Conservation (phyloP, 2,329 filamentous ascomycete genomes). For the Madurella fahalii region DNA sequence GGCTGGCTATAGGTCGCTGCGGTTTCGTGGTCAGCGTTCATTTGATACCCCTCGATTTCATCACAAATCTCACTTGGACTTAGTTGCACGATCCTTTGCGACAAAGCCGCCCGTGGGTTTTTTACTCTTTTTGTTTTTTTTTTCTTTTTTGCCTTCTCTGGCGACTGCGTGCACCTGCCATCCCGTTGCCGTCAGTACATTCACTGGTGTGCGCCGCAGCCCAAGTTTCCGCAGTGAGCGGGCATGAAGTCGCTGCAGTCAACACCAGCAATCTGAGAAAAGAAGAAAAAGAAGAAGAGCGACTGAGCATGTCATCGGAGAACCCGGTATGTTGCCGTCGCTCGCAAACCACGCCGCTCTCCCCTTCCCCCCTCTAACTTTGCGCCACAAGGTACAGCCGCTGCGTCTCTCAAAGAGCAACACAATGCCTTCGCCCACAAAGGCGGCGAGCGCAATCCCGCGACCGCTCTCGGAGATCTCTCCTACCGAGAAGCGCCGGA, state of each 20-base stretch:
- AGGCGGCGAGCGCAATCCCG: constrained; percentile 57
- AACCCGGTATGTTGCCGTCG: constrained; percentile 21
- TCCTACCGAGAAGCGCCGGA: constrained; percentile 78
- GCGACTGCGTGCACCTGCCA: background rate
- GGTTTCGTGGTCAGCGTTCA: background rate
- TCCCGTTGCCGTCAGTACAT: constrained; percentile 2
- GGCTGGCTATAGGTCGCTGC: background rate
- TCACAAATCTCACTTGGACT: background rate
- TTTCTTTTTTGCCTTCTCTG: background rate
- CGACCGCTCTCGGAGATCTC: constrained; percentile 86
- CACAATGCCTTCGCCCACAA: constrained; percentile 57
- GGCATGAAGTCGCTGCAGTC: background rate
- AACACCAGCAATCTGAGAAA: background rate
- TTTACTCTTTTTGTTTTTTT: no score
- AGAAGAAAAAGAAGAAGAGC: background rate
- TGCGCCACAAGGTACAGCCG: constrained; percentile 61
- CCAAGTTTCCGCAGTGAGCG: background rate
- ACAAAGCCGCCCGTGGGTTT: background rate
- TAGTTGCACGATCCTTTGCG: background rate
- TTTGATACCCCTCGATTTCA: background rate
- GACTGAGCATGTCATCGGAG: constrained; percentile 23
- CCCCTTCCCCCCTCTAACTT: background rate
- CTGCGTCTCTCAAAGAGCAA: constrained; percentile 73
- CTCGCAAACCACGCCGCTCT: background rate
- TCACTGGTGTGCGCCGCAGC: background rate